phyloP scores from a whole-genome alignment of 768 basidiomycete genomes.

The Trametes meyenii region DNA sequence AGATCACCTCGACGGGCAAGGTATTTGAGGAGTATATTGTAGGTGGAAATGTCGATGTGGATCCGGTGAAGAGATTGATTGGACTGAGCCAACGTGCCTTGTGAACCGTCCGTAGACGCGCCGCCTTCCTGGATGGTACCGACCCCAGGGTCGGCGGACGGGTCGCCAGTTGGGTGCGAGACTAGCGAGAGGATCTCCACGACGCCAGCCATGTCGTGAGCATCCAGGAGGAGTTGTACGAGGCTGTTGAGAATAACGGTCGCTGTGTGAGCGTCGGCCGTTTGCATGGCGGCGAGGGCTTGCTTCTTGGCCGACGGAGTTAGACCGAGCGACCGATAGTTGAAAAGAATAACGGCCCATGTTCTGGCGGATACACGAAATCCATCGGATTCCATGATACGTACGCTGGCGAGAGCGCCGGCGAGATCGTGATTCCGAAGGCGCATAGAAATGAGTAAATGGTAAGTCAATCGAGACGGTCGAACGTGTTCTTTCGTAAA shows the following conservation, averaged over 20 bases:
- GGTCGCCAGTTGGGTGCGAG: slow-evolving; percentile 3
- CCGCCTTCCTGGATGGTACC: slow-evolving; percentile 37
- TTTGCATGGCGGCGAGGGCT: slow-evolving; percentile 50
- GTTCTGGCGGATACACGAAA: slow-evolving; percentile 58
- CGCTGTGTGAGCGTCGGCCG: slow-evolving; percentile 43
- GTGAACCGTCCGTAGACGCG: not conserved
- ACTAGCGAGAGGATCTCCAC: slow-evolving; percentile 47
- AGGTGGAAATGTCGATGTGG: slow-evolving; percentile 59
- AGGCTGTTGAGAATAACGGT: slow-evolving; percentile 70
- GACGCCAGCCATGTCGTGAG: slow-evolving; percentile 50
- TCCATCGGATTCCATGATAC: slow-evolving; percentile 58
- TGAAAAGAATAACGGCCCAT: slow-evolving; percentile 57
- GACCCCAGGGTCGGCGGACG: slow-evolving; percentile 19
- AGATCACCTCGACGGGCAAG: slow-evolving; percentile 49
- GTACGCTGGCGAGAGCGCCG: slow-evolving; percentile 56
- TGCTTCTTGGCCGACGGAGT: slow-evolving; percentile 56
- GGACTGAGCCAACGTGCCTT: not conserved
- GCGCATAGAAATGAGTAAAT: slow-evolving; percentile 66
- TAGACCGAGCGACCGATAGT: slow-evolving; percentile 62
- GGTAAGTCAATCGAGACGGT: slow-evolving; percentile 67
- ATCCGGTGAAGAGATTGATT: not conserved
- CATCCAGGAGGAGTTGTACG: slow-evolving; percentile 62
- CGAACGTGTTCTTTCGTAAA: slow-evolving; percentile 49
- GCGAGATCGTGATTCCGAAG: slow-evolving; percentile 68
- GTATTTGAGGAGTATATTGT: slow-evolving; percentile 63